Evolutionary conservation across 2,329 filamentous ascomycete genomes (phyloP), one percentile per base, ranked within the genome.

Genomic region (Mollisia scopiformis): DNA sequence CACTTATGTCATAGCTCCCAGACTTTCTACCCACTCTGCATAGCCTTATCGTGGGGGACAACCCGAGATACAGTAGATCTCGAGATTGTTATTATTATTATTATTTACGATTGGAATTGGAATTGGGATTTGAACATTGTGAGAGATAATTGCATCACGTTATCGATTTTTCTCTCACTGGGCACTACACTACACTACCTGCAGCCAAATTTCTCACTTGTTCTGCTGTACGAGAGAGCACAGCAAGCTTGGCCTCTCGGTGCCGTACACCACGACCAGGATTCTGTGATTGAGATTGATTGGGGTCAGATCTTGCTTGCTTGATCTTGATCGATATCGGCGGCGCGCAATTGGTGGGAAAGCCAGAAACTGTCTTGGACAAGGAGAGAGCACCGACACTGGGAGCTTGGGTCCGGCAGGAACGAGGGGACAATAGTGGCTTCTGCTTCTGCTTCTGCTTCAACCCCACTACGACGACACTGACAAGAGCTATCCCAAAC

Each of bases 41-140:
- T 46, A 46, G 55, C 50, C 57, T 63, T 63, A 63, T 63, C 57
- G 61, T 51, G 57, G 61, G 61, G 61, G 61, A 33, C 11, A 6
- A n/a, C n/a, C n/a, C n/a, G n/a, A 8, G 35, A 16, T 39, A 6
- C n/a, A 46, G 30, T 8, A 52, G 31, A 43, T 47, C 23, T 25
- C 23, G 43, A 28, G 11, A 47, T 43, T 43, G 37, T 19, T 33
- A 33, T 33, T 33, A 13, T 6, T 33, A 33, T 6, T 33, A n/a
- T n/a, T n/a, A n/a, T n/a, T n/a, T n/a, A n/a, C n/a, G n/a, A n/a
- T n/a, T n/a, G n/a, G 33, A 37, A 14, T 16, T 37, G 33, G 33
- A 13, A 33, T 33, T 33, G 37, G 10, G 39, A 21, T 43, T 19
- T 43, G 39, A 19, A 43, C 7, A 16, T 43, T 8, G 2, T 23